Evolutionary conservation across 1,139 yeast species (phyloP).

Genomic region (Zygotorulaspora mrakii): DNA sequence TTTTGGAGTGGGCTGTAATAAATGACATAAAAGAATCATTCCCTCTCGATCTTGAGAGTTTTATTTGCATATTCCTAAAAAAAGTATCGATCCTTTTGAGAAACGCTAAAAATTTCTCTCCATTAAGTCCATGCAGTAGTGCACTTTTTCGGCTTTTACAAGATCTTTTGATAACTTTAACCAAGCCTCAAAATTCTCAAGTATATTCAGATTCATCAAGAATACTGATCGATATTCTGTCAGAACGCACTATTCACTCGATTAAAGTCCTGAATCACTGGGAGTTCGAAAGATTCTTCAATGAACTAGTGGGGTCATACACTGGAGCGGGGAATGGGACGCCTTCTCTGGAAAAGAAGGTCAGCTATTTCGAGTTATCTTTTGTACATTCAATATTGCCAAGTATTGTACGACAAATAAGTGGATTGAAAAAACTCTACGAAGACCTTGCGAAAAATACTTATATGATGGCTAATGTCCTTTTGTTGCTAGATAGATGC

Average conservation of each 20-base stretch:
- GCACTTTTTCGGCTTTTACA: constrained; percentile 23
- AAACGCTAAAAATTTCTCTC: constrained; percentile 18
- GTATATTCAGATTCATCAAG: constrained; percentile 29
- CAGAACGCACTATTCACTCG: constrained; percentile 25
- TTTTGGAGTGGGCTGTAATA: constrained; percentile 39
- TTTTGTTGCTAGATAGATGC: neutral
- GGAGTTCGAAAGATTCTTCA: constrained; percentile 27
- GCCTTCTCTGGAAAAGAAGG: neutral
- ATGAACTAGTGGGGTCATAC: constrained; percentile 10
- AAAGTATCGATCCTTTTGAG: constrained; percentile 19
- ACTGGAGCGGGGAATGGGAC: constrained; percentile 1
- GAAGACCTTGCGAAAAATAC: neutral
- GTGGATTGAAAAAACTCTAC: neutral
- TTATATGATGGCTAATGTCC: neutral
- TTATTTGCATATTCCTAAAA: constrained; percentile 21
- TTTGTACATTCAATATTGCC: neutral
- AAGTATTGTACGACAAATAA: neutral
- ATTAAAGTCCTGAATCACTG: constrained; percentile 22
- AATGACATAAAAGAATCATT: constrained; percentile 31
- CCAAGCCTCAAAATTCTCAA: constrained; percentile 33
- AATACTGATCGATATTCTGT: constrained; percentile 22
- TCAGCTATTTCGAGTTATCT: neutral
- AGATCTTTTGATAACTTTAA: constrained; percentile 32
- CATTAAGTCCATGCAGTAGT: constrained; percentile 23
- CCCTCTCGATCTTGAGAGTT: constrained; percentile 22